Percentiles rank a stretch among this genome's conserved stretches.
phyloP scores from a whole-genome alignment of 345 rosid genomes.

The Mangifera indica region DNA sequence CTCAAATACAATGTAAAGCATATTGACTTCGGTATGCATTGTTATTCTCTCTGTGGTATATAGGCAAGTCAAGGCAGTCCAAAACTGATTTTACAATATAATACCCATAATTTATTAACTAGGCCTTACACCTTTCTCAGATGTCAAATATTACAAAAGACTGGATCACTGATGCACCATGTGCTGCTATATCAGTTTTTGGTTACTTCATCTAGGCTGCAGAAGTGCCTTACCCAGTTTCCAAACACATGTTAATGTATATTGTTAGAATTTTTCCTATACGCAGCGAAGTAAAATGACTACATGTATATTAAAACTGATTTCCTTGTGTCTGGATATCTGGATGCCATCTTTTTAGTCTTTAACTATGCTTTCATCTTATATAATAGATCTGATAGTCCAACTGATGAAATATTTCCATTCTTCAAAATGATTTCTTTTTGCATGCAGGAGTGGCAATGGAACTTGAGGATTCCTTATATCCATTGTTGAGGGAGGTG shows the following conservation, averaged over 20 bases:
- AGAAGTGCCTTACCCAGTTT: background rate
- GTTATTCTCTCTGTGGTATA: background rate
- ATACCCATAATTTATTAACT: background rate
- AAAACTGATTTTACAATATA: background rate
- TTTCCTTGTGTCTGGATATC: background rate
- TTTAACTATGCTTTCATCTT: too few species aligned
- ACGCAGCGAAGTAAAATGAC: background rate
- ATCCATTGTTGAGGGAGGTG: conserved; percentile 91
- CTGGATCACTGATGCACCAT: background rate
- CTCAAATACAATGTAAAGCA: background rate
- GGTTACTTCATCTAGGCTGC: background rate
- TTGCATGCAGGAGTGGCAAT: conserved; percentile 78
- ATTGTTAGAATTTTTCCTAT: background rate
- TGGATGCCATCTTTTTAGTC: background rate
- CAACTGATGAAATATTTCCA: background rate
- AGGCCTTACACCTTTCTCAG: too few species aligned
- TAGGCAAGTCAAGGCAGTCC: background rate
- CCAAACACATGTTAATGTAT: background rate
- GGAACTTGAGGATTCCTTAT: conserved; percentile 98
- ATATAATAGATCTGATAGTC: background rate
- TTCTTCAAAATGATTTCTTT: conserved; percentile 15
- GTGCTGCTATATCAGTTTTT: background rate
- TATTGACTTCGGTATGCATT: background rate
- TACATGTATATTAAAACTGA: background rate
- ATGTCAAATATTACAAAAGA: background rate